Conservation (phyloP, 345 rosid genomes). For the Gossypium thurberi region DNA sequence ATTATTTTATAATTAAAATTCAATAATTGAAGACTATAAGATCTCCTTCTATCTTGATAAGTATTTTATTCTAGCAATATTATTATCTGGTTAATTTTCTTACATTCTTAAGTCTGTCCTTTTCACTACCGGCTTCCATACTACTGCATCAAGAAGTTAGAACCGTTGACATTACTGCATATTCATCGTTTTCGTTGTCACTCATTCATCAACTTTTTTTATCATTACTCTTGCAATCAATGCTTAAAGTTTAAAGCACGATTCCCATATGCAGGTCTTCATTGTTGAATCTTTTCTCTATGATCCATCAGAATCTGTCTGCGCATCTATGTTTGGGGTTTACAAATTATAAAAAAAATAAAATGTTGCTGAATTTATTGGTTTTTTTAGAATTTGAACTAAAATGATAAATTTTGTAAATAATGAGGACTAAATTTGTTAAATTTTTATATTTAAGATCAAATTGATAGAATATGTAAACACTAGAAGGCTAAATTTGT, state of each 20-base stretch:
- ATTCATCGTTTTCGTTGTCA: slow-evolving; percentile 22
- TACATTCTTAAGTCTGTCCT: slow-evolving; percentile 15
- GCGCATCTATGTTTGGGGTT: slow-evolving; percentile 87
- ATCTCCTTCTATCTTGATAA: slow-evolving; percentile 6
- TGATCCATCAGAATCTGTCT: slow-evolving; percentile 60
- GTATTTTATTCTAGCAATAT: slow-evolving; percentile 9
- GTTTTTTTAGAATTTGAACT: too few species aligned
- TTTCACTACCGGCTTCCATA: slow-evolving; percentile 35
- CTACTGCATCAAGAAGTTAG: slow-evolving; percentile 40
- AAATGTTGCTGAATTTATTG: too few species aligned
- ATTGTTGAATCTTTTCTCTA: slow-evolving; percentile 86
- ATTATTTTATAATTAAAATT: too few species aligned
- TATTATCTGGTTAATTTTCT: slow-evolving; percentile 1
- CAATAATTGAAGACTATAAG: slow-evolving; percentile 20
- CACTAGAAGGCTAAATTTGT: too few species aligned
- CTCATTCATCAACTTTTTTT: neutral
- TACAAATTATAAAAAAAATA: too few species aligned
- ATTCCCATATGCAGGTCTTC: slow-evolving; percentile 59
- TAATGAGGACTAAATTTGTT: too few species aligned
- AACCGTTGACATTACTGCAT: slow-evolving; percentile 32
- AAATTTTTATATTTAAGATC: too few species aligned
- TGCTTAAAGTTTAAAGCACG: slow-evolving; percentile 15
- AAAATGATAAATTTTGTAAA: too few species aligned
- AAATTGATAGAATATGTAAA: too few species aligned
- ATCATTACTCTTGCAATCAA: neutral